phyloP scores from a whole-genome alignment of 2,329 filamentous ascomycete genomes.

The Trichoderma guizhouense region DNA sequence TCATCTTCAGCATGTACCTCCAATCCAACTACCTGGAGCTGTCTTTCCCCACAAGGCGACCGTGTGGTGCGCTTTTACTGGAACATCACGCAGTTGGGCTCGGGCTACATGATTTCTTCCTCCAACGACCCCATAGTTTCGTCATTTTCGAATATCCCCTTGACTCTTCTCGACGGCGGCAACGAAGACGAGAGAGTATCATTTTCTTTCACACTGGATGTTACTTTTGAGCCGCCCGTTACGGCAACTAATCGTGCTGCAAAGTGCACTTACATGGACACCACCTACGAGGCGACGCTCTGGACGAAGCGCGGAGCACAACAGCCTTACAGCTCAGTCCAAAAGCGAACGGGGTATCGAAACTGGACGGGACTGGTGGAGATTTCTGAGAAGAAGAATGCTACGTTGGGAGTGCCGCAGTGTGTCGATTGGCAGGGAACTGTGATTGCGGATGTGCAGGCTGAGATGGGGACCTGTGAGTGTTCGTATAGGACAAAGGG shows the following conservation, averaged over 20 bases:
- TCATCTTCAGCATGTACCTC: slow-evolving; percentile 55
- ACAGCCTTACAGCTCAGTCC: not conserved
- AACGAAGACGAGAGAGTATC: slow-evolving; percentile 52
- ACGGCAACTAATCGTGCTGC: slow-evolving; percentile 42
- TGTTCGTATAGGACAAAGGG: slow-evolving; percentile 33
- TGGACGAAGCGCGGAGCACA: slow-evolving; percentile 50
- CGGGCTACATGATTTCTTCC: slow-evolving; percentile 52
- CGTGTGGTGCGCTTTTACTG: slow-evolving; percentile 56
- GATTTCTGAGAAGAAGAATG: slow-evolving; percentile 48
- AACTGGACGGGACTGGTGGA: slow-evolving; percentile 58
- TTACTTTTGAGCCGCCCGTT: slow-evolving; percentile 50
- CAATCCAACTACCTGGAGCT: slow-evolving; percentile 57
- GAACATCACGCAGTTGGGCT: slow-evolving; percentile 49
- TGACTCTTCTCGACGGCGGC: slow-evolving; percentile 48
- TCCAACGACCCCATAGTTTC: slow-evolving; percentile 54
- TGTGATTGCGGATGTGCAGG: slow-evolving; percentile 37
- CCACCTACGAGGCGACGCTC: slow-evolving; percentile 53
- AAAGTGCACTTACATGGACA: slow-evolving; percentile 57
- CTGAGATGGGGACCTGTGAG: slow-evolving; percentile 35
- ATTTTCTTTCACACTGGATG: slow-evolving; percentile 53
- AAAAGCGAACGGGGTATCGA: not conserved
- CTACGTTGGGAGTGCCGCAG: slow-evolving; percentile 39
- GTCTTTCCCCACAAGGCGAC: slow-evolving; percentile 51
- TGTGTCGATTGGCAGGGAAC: slow-evolving; percentile 46
- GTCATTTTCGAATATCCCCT: slow-evolving; percentile 49